Percentiles rank a stretch among this genome's conserved stretches.
These are phyloP conservation scores for Pugionium dolabratum DNA, from an alignment of 345 rosid genomes.

Conservation along the genomic window DNA sequence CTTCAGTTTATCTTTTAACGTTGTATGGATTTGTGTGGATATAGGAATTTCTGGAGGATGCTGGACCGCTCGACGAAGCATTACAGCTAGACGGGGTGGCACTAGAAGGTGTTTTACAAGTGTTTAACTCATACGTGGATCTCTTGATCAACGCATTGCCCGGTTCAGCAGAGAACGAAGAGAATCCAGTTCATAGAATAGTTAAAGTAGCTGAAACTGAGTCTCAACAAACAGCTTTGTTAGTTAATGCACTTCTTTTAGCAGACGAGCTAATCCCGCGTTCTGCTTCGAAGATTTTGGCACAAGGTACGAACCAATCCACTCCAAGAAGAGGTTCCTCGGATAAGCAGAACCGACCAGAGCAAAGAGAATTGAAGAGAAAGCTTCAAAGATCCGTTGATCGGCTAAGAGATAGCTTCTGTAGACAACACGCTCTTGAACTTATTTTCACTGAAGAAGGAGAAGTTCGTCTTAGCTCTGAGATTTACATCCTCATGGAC, in stretches of 20 bases:
- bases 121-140: constrained; percentile 66
- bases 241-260: constrained; percentile 79
- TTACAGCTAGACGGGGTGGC: constrained; percentile 74
- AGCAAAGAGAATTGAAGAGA: constrained; percentile 85
- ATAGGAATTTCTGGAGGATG: constrained; percentile 83
- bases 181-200: constrained; percentile 55
- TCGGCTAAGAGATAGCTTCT: constrained; percentile 81
- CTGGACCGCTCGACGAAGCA: constrained; percentile 70
- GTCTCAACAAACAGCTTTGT: constrained; percentile 77
- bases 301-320: constrained; percentile 51
- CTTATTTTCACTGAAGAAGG: constrained; percentile 87
- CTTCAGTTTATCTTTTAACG: not conserved
- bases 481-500: constrained; percentile 62
- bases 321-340: constrained; percentile 59
- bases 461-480: constrained; percentile 61
- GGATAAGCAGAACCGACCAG: constrained; percentile 67
- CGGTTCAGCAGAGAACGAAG: constrained; percentile 72
- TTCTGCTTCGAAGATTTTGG: constrained; percentile 68
- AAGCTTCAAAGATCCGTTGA: constrained; percentile 80
- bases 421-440: constrained; percentile 89
- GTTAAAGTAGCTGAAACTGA: constrained; percentile 80
- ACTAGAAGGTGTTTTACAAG: constrained; percentile 76
- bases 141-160: constrained; percentile 80
- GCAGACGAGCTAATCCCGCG: constrained; percentile 90
- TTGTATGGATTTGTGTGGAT: constrained; percentile 12